Base-by-base conservation (phyloP, 2,329 filamentous ascomycete species). In the Aspergillus intermedius region DNA sequence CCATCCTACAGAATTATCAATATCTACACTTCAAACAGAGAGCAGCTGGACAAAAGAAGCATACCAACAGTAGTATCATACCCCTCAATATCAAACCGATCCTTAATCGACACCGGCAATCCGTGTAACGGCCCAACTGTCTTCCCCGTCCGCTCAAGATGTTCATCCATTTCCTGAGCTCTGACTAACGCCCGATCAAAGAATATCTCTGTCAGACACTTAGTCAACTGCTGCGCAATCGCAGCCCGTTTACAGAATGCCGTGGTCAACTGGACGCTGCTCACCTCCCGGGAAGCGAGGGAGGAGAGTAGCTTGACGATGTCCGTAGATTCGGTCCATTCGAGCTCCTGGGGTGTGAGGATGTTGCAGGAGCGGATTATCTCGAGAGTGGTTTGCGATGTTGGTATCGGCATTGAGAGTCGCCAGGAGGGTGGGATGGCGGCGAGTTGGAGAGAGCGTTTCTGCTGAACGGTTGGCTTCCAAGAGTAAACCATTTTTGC, bases 101-200 rank as follows among this genome's bases (percentile, higher is more conserved):
- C 85, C 59, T 89, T 89, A 42, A 89, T 74, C 0, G 82, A 80
- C 42, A 76, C 65, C 1, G 67, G 65, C 12, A 74, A 53, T 62
- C 83, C 86, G 63, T 88, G 85, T 1, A 89, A 73, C 2, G 84
- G 83, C 0, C 86, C 86, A 34, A 77, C 66, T 0, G 74, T 63
- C 52, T 70, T 67, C 8, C 77, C 74, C 1, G 74, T 76, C 28
- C 57, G 57, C n/a, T 67, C 64, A 1, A 80, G 54, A 50, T 80
- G 65, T n/a, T 69, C 67, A 56, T 85, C 82, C 1, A 77, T 66
- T 2, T 65, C 57, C 32, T 62, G 62, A 0, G 81, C 81, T 2
- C 68, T 73, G 2, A 61, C 50, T 2, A 83, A 58, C 4, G 78
- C 81, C 17, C 73, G 70, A 15, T 76, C 70, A 54, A 82, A 83